A percentile compares a stretch with the other conserved stretches of the same genome.
These are phyloP conservation scores for Gastrolobium villosum DNA, from an alignment of 306 rosid genomes.

Conservation along the genomic window DNA sequence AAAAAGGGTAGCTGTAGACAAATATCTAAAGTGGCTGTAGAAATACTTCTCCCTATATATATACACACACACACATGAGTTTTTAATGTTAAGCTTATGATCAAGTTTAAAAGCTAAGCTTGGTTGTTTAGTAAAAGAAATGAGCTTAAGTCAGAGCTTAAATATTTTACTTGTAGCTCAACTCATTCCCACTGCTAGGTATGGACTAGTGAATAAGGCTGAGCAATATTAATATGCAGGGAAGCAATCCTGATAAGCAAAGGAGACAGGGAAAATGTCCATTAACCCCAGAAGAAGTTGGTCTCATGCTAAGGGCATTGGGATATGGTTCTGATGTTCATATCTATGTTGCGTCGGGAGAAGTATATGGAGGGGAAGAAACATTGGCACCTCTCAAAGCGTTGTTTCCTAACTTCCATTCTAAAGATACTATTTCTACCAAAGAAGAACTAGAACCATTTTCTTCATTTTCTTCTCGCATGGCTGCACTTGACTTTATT, in stretches of 20 bases:
- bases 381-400: conserved; percentile 90
- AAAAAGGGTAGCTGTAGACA: too few species aligned
- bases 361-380: conserved; percentile 94
- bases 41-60: too few species aligned
- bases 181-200: too few species aligned
- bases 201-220: conserved; percentile 33
- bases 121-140: too few species aligned
- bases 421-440: conserved; percentile 91
- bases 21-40: too few species aligned
- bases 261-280: conserved; percentile 99
- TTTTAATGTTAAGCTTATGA: too few species aligned
- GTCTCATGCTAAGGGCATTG: conserved; percentile 96
- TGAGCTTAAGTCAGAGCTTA: too few species aligned
- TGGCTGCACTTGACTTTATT: conserved; percentile 98
- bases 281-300: conserved; percentile 98
- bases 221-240: conserved; percentile 63
- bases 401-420: conserved; percentile 86
- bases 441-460: conserved; percentile 84
- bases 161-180: too few species aligned
- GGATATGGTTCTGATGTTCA: conserved; percentile 95
- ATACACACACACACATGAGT: too few species aligned
- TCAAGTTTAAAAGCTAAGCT: too few species aligned
- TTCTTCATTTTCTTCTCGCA: conserved; percentile 95
- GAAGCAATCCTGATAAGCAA: conserved; percentile 87
- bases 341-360: conserved; percentile 97